Conservation (phyloP, 2,329 filamentous ascomycete species). For the Ceratocystis colombiana region DNA sequence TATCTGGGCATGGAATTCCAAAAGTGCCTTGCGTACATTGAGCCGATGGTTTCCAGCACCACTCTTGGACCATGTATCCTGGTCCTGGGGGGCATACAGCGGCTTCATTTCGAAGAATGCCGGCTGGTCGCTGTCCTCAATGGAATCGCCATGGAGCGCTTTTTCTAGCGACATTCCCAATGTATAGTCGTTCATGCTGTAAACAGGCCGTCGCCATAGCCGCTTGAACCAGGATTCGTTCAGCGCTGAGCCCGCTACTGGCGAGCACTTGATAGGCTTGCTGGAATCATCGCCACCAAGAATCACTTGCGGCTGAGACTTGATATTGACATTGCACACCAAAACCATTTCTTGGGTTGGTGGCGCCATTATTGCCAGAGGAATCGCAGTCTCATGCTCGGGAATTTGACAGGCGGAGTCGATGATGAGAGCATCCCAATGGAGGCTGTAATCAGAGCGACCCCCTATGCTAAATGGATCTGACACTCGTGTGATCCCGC, state of each 20-base stretch:
- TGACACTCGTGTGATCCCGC: neutral
- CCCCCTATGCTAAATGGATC: neutral
- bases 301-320: slow-evolving; percentile 6
- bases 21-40: neutral
- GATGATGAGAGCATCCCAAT: slow-evolving; percentile 7
- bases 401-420: slow-evolving; percentile 7
- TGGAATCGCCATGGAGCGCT: neutral
- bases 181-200: neutral
- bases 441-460: neutral
- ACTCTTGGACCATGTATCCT: neutral
- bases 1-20: too few species aligned
- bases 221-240: slow-evolving; percentile 8
- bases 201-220: neutral
- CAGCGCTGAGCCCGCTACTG: neutral
- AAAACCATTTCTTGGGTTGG: neutral
- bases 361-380: neutral
- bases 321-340: neutral
- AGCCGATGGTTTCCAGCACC: neutral
- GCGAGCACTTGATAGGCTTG: neutral
- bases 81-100: neutral
- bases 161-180: neutral
- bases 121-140: neutral
- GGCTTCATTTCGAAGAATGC: neutral
- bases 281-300: neutral
- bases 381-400: slow-evolving; percentile 8